Evolutionary conservation across 2,329 filamentous ascomycete species (phyloP), one percentile per base, ranked within the genome.

Genomic region (Sclerotinia sclerotiorum): DNA sequence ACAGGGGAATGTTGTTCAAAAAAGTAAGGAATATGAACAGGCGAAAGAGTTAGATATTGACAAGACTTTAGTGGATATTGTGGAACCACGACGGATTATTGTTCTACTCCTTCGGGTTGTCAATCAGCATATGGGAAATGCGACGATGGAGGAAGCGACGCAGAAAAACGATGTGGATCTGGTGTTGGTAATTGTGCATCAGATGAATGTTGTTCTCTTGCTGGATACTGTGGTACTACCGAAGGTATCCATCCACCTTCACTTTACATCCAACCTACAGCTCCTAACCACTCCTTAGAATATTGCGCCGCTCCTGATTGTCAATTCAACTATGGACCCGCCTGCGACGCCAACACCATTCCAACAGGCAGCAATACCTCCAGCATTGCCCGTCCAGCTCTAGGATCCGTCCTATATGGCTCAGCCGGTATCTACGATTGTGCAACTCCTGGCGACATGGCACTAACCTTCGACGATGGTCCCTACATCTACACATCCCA

Each of bases 381-480:
- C 2, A 78, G 78, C 3, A 76, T 87, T 52, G 44, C 69, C 0
- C 55, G 88, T 8, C 80, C 84, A 1, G 80, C 84, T 61, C 69
- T 85, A 1, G 87, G 87, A n/a, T 78, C 72, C 2, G 79, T 89
- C 3, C 78, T 80, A 0, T 88, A 89, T 65, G 86, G 86, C n/a
- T 81, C 84, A 46, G 81, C 77, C 15, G 83, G 84, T 35, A 85
- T 90, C 70, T 86, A 86, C 72, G 79, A 82, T 70, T 88, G 85
- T 71, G 78, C 78, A n/a, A 80, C 80, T n/a, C 80, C 83, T 3
- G 86, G 87, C 65, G 85, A 85, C 15, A 83, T 91, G 73, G 88
- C 88, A 24, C 77, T 91, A 67, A 90, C 88, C 0, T 91, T 85
- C 73, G 88, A 91, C 72, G 88, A 90, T 73, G 88, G 88, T 2